These are phyloP conservation scores for Exophiala alcalophila DNA, from an alignment of 2,329 filamentous ascomycete species.

Conservation along the genomic window DNA sequence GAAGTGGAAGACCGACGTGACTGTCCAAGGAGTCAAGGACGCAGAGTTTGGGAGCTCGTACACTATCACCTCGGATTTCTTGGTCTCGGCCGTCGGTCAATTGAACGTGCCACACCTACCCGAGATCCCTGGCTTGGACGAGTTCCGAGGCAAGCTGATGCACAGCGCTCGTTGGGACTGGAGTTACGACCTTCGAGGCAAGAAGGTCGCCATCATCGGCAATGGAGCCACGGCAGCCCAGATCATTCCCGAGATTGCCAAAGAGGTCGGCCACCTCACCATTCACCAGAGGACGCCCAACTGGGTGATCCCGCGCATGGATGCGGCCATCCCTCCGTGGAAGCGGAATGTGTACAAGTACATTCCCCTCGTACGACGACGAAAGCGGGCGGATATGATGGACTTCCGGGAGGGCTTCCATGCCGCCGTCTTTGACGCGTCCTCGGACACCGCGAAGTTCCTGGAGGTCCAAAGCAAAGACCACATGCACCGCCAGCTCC, in stretches of 20 bases:
- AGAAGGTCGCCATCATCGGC: conserved; percentile 58
- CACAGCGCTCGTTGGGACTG: conserved; percentile 43
- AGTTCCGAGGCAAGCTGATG: conserved; percentile 34
- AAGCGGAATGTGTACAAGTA: conserved; percentile 48
- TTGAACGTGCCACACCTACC: conserved; percentile 52
- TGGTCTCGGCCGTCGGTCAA: conserved; percentile 59
- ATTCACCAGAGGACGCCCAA: conserved; percentile 60
- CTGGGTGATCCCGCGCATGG: conserved; percentile 56
- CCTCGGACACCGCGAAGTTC: conserved; percentile 42
- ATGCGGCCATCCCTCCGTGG: conserved; percentile 46
- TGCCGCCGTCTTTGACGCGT: conserved; percentile 42
- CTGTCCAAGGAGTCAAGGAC: conserved; percentile 52
- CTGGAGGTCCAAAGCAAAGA: conserved; percentile 39
- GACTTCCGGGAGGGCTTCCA: conserved; percentile 53
- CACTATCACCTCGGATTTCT: conserved; percentile 54
- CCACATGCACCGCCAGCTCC: conserved; percentile 48
- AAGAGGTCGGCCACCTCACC: conserved; percentile 49
- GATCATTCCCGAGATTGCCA: conserved; percentile 57
- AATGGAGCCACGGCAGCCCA: conserved; percentile 60
- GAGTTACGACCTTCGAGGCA: conserved; percentile 53
- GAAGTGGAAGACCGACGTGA: conserved; percentile 40
- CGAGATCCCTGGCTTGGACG: conserved; percentile 31
- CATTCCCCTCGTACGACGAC: conserved; percentile 50
- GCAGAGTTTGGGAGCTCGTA: conserved; percentile 53
- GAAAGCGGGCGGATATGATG: conserved; percentile 52